phyloP scores from a whole-genome alignment of 371 early-diverging fungal genomes.

The Lichtheimia corymbifera region DNA sequence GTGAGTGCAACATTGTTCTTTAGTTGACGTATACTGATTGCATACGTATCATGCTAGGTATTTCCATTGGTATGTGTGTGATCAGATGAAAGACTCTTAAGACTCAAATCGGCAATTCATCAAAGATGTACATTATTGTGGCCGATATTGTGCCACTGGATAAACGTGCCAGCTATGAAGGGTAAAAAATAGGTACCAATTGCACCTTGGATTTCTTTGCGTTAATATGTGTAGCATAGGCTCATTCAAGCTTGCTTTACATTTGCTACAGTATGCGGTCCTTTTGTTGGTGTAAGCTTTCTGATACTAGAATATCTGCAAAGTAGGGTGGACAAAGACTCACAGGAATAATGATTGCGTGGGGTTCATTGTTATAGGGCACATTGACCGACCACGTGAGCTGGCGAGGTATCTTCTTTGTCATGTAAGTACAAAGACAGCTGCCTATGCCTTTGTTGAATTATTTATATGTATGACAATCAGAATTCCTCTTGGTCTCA shows the following conservation, averaged over 20 bases:
- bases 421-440: background rate
- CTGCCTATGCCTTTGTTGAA: no score
- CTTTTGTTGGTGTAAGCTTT: conserved; percentile 39
- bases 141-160: conserved; percentile 59
- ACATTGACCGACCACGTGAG: background rate
- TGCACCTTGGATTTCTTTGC: no score
- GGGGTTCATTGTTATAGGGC: background rate
- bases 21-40: background rate
- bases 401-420: background rate
- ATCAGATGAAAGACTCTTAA: no score
- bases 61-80: background rate
- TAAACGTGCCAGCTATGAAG: conserved; percentile 62
- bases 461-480: no score
- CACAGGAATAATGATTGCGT: background rate
- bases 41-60: background rate
- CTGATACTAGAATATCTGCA: background rate
- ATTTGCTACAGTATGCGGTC: conserved; percentile 42
- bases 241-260: conserved; percentile 41
- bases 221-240: no score
- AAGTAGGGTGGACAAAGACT: background rate
- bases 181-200: conserved; percentile 9
- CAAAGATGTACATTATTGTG: conserved; percentile 57
- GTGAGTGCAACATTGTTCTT: background rate
- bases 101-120: no score
- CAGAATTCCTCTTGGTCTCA: background rate